Conservation (phyloP, 495 filamentous ascomycete species). For the Cercophora newfieldiana region DNA sequence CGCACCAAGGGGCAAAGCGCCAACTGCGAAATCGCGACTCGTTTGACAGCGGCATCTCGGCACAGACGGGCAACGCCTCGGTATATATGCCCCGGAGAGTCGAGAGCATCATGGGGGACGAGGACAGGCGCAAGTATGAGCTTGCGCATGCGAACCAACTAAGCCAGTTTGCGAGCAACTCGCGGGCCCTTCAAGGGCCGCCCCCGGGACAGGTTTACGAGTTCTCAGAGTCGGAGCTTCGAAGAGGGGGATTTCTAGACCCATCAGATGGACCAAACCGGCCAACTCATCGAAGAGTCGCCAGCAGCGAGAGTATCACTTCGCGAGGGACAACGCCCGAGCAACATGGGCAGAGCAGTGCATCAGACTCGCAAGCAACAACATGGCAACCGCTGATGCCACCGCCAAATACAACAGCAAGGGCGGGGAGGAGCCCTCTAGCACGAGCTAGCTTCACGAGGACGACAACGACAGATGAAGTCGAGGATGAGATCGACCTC, state of each 20-base stretch:
- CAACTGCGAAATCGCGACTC: slow-evolving; percentile 63
- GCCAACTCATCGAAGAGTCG: slow-evolving; percentile 30
- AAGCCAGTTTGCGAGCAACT: slow-evolving; percentile 44
- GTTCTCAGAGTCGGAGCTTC: slow-evolving; percentile 51
- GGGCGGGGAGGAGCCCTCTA: slow-evolving; percentile 37
- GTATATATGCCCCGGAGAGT: slow-evolving; percentile 74
- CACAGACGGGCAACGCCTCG: slow-evolving; percentile 59
- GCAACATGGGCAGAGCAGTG: slow-evolving; percentile 5
- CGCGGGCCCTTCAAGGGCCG: slow-evolving; percentile 53
- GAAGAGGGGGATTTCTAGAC: slow-evolving; percentile 47
- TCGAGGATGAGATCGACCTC: slow-evolving; percentile 27
- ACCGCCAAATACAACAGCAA: slow-evolving; percentile 10
- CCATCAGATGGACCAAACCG: slow-evolving; percentile 19
- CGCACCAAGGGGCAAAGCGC: slow-evolving; percentile 22
- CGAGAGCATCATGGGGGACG: slow-evolving; percentile 80
- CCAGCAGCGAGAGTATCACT: slow-evolving; percentile 33
- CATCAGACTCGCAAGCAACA: slow-evolving; percentile 8
- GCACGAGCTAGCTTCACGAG: slow-evolving; percentile 35
- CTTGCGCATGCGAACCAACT: slow-evolving; percentile 64
- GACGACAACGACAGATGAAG: slow-evolving; percentile 32
- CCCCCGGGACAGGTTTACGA: slow-evolving; percentile 55
- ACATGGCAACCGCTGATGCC: slow-evolving; percentile 23
- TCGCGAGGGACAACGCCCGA: slow-evolving; percentile 18
- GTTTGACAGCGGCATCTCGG: slow-evolving; percentile 69
- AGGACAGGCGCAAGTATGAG: slow-evolving; percentile 70